Base-by-base conservation (phyloP, 306 rosid species). In the Lupinus albus region DNA sequence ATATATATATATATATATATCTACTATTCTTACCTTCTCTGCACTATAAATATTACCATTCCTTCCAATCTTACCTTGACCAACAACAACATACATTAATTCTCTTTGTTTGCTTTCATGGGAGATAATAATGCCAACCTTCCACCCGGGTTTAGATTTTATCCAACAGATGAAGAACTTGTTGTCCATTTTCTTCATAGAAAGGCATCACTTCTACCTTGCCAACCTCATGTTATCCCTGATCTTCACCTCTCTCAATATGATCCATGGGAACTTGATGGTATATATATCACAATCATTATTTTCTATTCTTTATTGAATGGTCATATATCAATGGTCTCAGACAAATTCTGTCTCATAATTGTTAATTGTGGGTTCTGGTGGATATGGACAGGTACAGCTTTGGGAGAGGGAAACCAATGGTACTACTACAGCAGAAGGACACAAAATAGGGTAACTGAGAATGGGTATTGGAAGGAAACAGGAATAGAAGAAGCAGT, bases 191-290 rank as follows among this genome's bases (percentile, higher is more conserved):
- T 91, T 68, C 97, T 91, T 75, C 91, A 91, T 28, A 87, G 97
- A 11, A 91, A 86, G 64, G 96, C 87, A 11, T 66, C 89, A 30
- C 90, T 88, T 49, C 42, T 91, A 28, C 97, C 97, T 11, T 85
- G 87, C 79, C 96, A 91, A 60, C 97, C 97, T 0, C 93, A 91
- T 25, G 93, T 88, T 86, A 88, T 91, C 71, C 97, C 97, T 61
- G 97, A 91, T 77, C 97, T 91, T 72, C 82, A 81, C 52, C 87
- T 86, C 75, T 81, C 58, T 45, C 81, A 85, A 2, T 82, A 81
- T 41, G 94, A 91, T 79, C 97, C 97, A 0, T 91, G 97, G 97
- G 83, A 88, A 5, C 89, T 91, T 30, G 58, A 83, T 38, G 97
- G 97, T 87, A 13, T 20, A 6, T 62, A 6, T 17, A 42, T 11